phyloP scores from a whole-genome alignment of 805 yeast species.

The Cyberlindnera subsufficiens region DNA sequence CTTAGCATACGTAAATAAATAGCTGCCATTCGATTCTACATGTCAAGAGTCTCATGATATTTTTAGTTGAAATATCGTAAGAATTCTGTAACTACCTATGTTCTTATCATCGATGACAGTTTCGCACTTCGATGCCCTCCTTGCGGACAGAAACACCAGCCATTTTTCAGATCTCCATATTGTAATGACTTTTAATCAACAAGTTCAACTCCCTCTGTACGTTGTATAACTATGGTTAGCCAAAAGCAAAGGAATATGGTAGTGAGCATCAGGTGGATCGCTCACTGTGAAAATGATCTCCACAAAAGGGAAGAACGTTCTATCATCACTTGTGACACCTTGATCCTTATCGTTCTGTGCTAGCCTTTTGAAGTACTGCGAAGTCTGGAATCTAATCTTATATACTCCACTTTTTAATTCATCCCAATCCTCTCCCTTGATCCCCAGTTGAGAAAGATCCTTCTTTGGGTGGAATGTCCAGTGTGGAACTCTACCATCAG shows the following conservation, averaged over 20 bases:
- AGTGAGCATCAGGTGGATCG: slow-evolving; percentile 69
- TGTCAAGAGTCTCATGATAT: too few species aligned
- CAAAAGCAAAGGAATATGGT: slow-evolving; percentile 81
- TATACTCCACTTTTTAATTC: slow-evolving; percentile 56
- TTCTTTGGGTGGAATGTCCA: slow-evolving; percentile 51
- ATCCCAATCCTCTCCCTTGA: slow-evolving; percentile 35
- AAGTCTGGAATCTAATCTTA: slow-evolving; percentile 72
- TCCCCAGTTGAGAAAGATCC: slow-evolving; percentile 27
- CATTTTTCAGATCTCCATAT: too few species aligned
- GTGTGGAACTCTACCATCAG: slow-evolving; percentile 70
- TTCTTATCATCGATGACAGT: too few species aligned
- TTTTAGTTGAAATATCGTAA: too few species aligned
- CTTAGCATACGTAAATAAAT: too few species aligned
- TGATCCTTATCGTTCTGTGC: slow-evolving; percentile 16
- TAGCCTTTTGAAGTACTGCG: slow-evolving; percentile 46
- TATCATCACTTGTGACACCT: slow-evolving; percentile 24
- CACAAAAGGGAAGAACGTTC: slow-evolving; percentile 81
- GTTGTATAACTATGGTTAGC: slow-evolving; percentile 88
- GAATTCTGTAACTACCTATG: too few species aligned
- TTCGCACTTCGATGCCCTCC: too few species aligned
- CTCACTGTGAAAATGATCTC: slow-evolving; percentile 71
- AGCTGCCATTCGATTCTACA: too few species aligned
- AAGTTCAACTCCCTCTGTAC: slow-evolving; percentile 56
- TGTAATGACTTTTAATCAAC: too few species aligned
- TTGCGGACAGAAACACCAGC: too few species aligned